A percentile compares a stretch with the other conserved stretches of the same genome.
These are phyloP conservation scores for Exserohilum turcica DNA, from an alignment of 2,329 filamentous ascomycete genomes.

Conservation along the genomic window DNA sequence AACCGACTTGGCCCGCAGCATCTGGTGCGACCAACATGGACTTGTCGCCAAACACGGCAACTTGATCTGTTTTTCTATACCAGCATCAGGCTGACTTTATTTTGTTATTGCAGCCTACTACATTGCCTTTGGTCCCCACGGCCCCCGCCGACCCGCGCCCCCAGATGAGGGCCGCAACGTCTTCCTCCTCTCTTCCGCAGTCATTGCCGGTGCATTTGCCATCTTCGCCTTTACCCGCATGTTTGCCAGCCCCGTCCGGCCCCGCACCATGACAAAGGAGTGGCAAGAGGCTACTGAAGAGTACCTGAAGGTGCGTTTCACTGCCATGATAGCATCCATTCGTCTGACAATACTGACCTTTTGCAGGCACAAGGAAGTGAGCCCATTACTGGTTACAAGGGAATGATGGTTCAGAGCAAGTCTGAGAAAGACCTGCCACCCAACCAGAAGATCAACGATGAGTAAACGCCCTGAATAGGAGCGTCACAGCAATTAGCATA, in stretches of 20 bases:
- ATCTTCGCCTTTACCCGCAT: conserved; percentile 75
- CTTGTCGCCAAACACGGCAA: conserved; percentile 15
- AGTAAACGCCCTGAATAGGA: conserved; percentile 34
- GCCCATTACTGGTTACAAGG: conserved; percentile 48
- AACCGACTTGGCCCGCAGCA: conserved; percentile 27
- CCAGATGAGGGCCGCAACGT: conserved; percentile 85
- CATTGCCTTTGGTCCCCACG: conserved; percentile 97
- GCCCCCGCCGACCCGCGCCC: conserved; percentile 80
- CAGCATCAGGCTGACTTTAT: conserved; percentile 27
- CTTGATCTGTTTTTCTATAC: conserved; percentile 16
- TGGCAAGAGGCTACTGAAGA: conserved; percentile 96
- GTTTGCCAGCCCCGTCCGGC: conserved; percentile 68
- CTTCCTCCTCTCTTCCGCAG: conserved; percentile 71
- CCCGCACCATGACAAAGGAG: conserved; percentile 92
- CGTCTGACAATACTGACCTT: conserved; percentile 20
- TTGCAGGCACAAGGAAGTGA: conserved; percentile 45
- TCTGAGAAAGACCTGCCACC: conserved; percentile 40
- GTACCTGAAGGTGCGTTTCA: conserved; percentile 77
- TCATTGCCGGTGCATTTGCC: conserved; percentile 68
- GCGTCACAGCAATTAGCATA: conserved; percentile 32
- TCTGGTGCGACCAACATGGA: conserved; percentile 15
- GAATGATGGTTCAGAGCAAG: conserved; percentile 49
- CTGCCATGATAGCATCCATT: conserved; percentile 1
- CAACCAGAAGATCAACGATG: conserved; percentile 37
- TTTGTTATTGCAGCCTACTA: conserved; percentile 79